Evolutionary conservation across 129 eudicot species (phyloP).

Genomic region (Pittosporum tobira): DNA sequence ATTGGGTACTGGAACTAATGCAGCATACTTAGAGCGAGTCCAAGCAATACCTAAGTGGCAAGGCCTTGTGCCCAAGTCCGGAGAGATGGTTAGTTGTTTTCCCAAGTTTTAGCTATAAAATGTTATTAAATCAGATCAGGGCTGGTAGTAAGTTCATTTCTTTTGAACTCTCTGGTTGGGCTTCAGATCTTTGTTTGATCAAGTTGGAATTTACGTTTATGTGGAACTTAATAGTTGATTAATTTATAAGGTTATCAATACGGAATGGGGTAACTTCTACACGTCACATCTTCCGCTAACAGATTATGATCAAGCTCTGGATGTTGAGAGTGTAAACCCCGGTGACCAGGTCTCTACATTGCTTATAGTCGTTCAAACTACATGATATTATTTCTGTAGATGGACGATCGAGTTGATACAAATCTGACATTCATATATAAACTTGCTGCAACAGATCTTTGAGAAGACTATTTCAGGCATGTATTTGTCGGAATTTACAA

Average conservation of each 20-base stretch:
- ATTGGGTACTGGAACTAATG: conserved; percentile 91
- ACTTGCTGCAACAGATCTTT: conserved; percentile 38
- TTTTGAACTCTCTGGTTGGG: no score
- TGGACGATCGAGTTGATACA: not conserved
- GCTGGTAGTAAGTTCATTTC: no score
- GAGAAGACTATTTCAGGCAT: conserved; percentile 79
- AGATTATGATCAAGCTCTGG: conserved; percentile 61
- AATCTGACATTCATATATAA: not conserved
- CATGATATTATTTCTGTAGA: not conserved
- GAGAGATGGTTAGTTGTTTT: conserved; percentile 60
- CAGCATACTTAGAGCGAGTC: conserved; percentile 79
- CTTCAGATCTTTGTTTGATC: conserved; percentile 2
- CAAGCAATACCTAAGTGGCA: conserved; percentile 84
- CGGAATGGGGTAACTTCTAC: conserved; percentile 90
- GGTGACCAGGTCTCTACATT: conserved; percentile 73
- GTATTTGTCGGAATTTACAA: no score
- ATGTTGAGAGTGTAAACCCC: conserved; percentile 72
- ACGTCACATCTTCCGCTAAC: conserved; percentile 88
- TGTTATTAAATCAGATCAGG: no score
- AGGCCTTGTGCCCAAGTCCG: conserved; percentile 61
- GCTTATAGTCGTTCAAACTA: not conserved
- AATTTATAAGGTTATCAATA: conserved; percentile 64
- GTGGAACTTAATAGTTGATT: not conserved
- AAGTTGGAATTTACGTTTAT: not conserved
- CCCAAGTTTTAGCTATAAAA: not conserved